Percentiles rank a stretch among this genome's conserved stretches.
Conservation (phyloP, 1,284 basidiomycete genomes). For the Cryptococcus sp. region DNA sequence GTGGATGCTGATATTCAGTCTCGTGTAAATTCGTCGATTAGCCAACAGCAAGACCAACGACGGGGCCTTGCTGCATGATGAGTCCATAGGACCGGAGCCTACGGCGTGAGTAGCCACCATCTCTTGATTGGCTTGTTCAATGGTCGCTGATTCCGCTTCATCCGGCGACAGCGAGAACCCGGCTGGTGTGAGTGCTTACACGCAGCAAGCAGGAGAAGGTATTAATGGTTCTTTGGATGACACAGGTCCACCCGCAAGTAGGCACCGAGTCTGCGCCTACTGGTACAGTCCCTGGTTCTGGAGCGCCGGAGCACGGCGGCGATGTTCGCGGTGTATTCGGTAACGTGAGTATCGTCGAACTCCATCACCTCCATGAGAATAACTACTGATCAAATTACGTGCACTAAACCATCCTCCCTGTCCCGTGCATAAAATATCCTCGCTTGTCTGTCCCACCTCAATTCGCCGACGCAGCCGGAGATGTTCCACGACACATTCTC, state of each 20-base stretch:
- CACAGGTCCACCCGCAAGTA: constrained; percentile 37
- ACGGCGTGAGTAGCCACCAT: constrained; percentile 36
- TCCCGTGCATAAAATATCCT: too few species aligned
- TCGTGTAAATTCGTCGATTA: too few species aligned
- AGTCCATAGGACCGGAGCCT: constrained; percentile 35
- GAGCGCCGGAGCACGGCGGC: constrained; percentile 32
- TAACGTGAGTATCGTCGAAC: constrained; percentile 30
- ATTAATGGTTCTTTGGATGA: not conserved
- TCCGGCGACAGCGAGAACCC: constrained; percentile 31
- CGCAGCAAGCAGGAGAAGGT: not conserved
- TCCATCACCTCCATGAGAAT: not conserved
- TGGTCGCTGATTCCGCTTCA: not conserved
- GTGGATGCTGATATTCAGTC: not conserved
- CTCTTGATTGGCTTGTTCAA: too few species aligned
- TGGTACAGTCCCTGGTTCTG: constrained; percentile 40
- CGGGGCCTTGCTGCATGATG: constrained; percentile 32
- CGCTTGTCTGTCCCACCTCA: too few species aligned
- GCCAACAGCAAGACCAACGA: constrained; percentile 40
- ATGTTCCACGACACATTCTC: constrained; percentile 41
- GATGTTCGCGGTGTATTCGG: constrained; percentile 39
- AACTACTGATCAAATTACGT: not conserved
- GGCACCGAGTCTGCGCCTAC: constrained; percentile 20
- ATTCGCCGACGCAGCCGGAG: constrained; percentile 26
- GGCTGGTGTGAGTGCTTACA: constrained; percentile 31
- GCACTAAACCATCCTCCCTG: not conserved